Evolutionary conservation across 176 grass and related monocot species (phyloP), one percentile per base, ranked within the genome.

Genomic region (Tillandsia fasciculata): DNA sequence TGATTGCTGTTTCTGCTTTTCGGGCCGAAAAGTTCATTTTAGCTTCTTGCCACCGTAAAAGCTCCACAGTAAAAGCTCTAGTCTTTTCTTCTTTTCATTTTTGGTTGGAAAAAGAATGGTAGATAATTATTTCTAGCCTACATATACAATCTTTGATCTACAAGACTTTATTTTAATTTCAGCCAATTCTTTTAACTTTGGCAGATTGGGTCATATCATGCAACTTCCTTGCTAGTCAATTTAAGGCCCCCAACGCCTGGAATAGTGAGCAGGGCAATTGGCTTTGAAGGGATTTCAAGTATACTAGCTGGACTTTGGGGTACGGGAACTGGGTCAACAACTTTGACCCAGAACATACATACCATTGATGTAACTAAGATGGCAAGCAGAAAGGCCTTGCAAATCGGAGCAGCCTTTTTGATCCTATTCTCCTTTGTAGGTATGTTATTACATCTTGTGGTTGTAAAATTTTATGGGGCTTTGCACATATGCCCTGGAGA

Each of bases 241-340:
- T 78, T 99, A 75, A 88, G 86, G 69, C 90, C 90, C 0, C 94
- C 94, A 66, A 99, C 94, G 59, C 80, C 80, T 20, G 94, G 89
- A 84, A 84, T 99, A 81, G 94, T 93, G 51, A 90, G 94, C 82
- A 93, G 90, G 82, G 90, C 84, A 58, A 93, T 99, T 86, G 94
- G 94, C 18, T 76, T 93, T 71, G 94, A 99, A 85, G 94, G 94
- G 68, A 42, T 99, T 72, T 72, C 87, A 48, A 90, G 84, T 82
- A 85, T 99, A 67, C 77, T 99, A 22, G 94, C 94, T 72, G 94
- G 90, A 73, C 48, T 99, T 15, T 99, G 90, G 94, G 94, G 90
- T 78, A 99, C 87, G 29, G 94, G 90, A 75, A 84, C 90, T 61
- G 90, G 94, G 11, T 93, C 84, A 2, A 85, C 79, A 73, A 99